Conservation (phyloP, 257 asterid species). For the Fraxinus americana region DNA sequence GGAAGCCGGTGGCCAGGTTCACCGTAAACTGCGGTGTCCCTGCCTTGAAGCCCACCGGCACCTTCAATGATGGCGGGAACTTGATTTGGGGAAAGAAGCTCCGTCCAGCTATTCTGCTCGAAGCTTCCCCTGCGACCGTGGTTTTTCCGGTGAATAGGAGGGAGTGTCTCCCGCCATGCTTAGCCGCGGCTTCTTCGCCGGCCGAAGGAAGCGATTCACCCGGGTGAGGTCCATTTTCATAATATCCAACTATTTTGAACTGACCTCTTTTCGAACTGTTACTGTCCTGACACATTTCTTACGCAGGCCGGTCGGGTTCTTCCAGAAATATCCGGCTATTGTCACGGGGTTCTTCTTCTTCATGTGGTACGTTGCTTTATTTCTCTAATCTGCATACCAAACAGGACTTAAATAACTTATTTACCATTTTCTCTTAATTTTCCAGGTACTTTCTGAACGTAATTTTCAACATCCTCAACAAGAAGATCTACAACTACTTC, state of each 20-base stretch:
- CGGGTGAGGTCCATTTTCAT: conserved; percentile 80
- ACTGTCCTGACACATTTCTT: conserved; percentile 21
- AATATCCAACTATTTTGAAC: conserved; percentile 27
- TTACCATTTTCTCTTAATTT: conserved; percentile 6
- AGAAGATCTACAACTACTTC: conserved; percentile 97
- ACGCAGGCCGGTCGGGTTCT: conserved; percentile 72
- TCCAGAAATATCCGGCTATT: conserved; percentile 70
- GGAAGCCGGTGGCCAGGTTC: conserved; percentile 47
- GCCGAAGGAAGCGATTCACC: conserved; percentile 78
- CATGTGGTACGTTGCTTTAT: conserved; percentile 71
- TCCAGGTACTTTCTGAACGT: conserved; percentile 84
- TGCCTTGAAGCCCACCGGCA: conserved; percentile 41
- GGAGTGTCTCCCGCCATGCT: conserved; percentile 52
- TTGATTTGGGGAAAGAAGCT: conserved; percentile 77
- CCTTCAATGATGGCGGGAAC: conserved; percentile 56
- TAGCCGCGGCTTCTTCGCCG: conserved; percentile 75
- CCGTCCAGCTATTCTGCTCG: conserved; percentile 68
- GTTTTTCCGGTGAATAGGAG: conserved; percentile 39
- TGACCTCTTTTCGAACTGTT: conserved; percentile 19
- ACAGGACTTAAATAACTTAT: conserved; percentile 13
- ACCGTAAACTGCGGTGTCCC: conserved; percentile 36
- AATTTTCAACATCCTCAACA: conserved; percentile 94
- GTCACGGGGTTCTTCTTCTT: conserved; percentile 97
- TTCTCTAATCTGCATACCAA: neutral
- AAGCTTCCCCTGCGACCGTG: conserved; percentile 43